phyloP scores from a whole-genome alignment of 257 asterid genomes.

The Solanum etuberosum region DNA sequence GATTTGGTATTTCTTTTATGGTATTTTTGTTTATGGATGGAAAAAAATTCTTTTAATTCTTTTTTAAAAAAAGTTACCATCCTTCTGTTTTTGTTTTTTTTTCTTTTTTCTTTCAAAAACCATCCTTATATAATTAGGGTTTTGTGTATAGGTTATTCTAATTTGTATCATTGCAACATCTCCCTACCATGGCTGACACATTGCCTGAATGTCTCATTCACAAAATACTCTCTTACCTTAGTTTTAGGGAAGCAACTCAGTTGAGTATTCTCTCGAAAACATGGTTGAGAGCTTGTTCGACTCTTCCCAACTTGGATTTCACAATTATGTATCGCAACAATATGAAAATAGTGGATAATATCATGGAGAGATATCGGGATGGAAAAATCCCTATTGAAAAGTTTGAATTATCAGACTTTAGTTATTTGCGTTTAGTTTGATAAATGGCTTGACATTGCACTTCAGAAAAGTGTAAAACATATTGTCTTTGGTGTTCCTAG shows the following conservation, averaged over 20 bases:
- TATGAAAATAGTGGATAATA: not conserved
- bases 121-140: not conserved
- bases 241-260: not conserved
- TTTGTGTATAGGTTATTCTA: not conserved
- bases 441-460: not conserved
- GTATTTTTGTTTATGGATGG: no score
- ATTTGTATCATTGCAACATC: not conserved
- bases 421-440: not conserved
- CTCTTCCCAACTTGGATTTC: not conserved
- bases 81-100: no score
- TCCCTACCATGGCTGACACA: not conserved
- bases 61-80: no score
- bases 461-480: not conserved
- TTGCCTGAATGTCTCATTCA: not conserved
- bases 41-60: no score
- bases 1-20: no score
- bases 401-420: not conserved
- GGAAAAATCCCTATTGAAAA: not conserved
- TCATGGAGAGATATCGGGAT: not conserved
- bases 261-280: not conserved
- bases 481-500: not conserved
- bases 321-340: not conserved
- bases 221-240: not conserved
- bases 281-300: not conserved
- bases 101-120: no score